These are phyloP conservation scores for Colletotrichum musae DNA, from an alignment of 2,329 filamentous ascomycete species.

Conservation along the genomic window DNA sequence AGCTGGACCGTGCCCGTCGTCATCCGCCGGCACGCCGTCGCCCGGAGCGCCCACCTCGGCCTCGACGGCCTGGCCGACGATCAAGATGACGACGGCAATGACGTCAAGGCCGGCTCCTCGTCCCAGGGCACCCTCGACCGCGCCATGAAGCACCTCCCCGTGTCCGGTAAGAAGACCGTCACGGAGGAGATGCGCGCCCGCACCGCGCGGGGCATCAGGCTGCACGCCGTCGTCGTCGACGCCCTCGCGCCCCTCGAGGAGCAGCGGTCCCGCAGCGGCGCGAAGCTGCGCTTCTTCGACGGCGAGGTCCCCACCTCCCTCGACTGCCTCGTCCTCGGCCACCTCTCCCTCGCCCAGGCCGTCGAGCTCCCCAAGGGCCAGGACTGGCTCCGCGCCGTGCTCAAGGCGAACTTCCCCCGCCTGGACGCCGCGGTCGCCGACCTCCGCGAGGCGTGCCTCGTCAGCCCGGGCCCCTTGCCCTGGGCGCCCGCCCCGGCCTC, in stretches of 20 bases:
- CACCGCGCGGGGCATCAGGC: conserved; percentile 80
- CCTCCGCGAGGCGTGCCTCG: conserved; percentile 46
- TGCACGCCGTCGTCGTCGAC: conserved; percentile 79
- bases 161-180: conserved; percentile 67
- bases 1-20: conserved; percentile 88
- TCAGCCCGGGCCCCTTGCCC: conserved; percentile 45
- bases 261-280: conserved; percentile 54
- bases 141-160: conserved; percentile 46
- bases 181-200: conserved; percentile 76
- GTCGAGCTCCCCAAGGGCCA: conserved; percentile 62
- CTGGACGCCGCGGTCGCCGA: conserved; percentile 50
- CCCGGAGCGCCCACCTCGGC: conserved; percentile 78
- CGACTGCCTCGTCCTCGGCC: conserved; percentile 87
- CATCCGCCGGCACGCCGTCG: conserved; percentile 78
- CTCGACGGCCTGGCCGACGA: conserved; percentile 78
- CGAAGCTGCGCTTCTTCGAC: conserved; percentile 49
- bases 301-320: conserved; percentile 68
- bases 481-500: conserved; percentile 44
- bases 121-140: conserved; percentile 45
- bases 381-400: conserved; percentile 55
- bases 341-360: conserved; percentile 80
- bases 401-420: conserved; percentile 46
- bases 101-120: conserved; percentile 49
- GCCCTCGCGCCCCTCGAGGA: conserved; percentile 80
- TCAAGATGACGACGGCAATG: conserved; percentile 46